Evolutionary conservation across 257 asterid species (phyloP), one percentile per base, ranked within the genome.

Genomic region (Capsicum pubescens): DNA sequence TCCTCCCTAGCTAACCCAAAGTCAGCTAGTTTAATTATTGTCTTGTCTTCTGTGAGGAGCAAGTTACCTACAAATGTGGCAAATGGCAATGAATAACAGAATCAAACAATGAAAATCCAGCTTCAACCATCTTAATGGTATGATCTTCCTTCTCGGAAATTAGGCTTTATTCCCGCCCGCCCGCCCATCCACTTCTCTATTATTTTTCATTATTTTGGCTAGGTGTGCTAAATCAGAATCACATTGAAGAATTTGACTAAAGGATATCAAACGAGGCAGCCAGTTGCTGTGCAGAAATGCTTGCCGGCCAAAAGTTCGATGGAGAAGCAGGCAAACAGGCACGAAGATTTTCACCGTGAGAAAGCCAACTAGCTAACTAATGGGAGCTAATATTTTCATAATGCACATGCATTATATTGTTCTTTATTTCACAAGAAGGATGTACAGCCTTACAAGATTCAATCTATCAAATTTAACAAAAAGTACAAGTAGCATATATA

Each of bases 1-100:
- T 88, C 93, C 86, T 90, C 95, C 90, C 94, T 89, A 59, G 95
- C 93, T 86, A 89, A 84, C 26, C 95, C 97, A 84, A 93, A 93
- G 84, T 91, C 97, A n/a, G 97, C 95, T 67, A 91, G 13, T 86
- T 90, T 93, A 68, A 93, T 67, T 76, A 61, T 84, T 83, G 57
- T 88, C 81, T 85, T 86, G 85, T 93, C 97, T 82, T 88, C 91
- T 2, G 95, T 87, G 68, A 93, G 94, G 83, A 93, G 95, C 13
- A 93, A 83, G 82, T 91, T 91, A 90, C 91, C 97, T 93, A 17
- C 71, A 82, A 58, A 11, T 44, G 21, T 64, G 46, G 78, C 46
- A 46, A 58, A 81, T 71, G 79, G 63, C 56, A 83, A 59, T 19
- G 50, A 76, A 79, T 46, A 59, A 58, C 9, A 84, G 61, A 69